phyloP scores from a whole-genome alignment of 306 rosid species.

The Medicago arabica region DNA sequence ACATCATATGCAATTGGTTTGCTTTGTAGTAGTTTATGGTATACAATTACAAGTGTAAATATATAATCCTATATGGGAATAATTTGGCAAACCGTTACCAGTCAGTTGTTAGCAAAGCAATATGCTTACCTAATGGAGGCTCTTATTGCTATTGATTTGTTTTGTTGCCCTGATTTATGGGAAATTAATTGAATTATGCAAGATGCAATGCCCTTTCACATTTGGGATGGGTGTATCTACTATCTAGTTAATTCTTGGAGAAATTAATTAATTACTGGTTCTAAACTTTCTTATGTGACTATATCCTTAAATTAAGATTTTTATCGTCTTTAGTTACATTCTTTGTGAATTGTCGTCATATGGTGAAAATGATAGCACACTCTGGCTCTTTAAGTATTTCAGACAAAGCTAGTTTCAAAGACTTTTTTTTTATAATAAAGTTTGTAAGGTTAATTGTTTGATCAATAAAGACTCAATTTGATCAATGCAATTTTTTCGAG shows the following conservation, averaged over 20 bases:
- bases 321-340: slow-evolving; percentile 9
- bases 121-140: background rate
- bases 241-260: slow-evolving; percentile 1
- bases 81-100: background rate
- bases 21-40: too few relatives aligned
- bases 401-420: background rate
- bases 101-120: slow-evolving; percentile 10
- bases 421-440: too few relatives aligned
- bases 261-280: background rate
- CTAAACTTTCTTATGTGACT: slow-evolving; percentile 15
- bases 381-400: background rate
- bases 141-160: background rate
- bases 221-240: background rate
- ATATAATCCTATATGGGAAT: too few relatives aligned
- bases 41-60: too few relatives aligned
- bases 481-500: too few relatives aligned
- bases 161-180: slow-evolving; percentile 3
- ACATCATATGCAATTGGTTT: too few relatives aligned
- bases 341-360: background rate
- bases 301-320: slow-evolving; percentile 3
- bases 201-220: slow-evolving; percentile 29
- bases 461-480: too few relatives aligned
- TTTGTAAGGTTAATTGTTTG: background rate
- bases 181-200: slow-evolving; percentile 5
- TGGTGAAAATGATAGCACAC: slow-evolving; percentile 7